Percentiles rank a stretch among this genome's conserved stretches.
Evolutionary conservation across 495 filamentous ascomycete genomes (phyloP).

Genomic region (Aspergillus sclerotiicarbonarius): DNA sequence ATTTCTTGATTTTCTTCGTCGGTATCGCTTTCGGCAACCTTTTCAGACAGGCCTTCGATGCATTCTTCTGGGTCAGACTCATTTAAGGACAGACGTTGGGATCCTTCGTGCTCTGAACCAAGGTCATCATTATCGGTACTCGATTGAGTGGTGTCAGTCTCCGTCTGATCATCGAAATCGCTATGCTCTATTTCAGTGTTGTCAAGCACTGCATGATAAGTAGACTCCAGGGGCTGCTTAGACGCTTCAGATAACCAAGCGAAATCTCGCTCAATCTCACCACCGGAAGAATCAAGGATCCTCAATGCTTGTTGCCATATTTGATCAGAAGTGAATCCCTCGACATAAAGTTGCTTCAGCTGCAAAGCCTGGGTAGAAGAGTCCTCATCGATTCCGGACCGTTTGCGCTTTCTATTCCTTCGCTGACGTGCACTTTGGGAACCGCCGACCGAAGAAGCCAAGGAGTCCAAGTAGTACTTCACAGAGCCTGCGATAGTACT

Average conservation of each 20-base stretch:
- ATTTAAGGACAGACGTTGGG: slow-evolving; percentile 9
- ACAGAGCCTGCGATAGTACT: slow-evolving; percentile 63
- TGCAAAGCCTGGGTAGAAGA: slow-evolving; percentile 53
- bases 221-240: not conserved
- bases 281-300: slow-evolving; percentile 49
- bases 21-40: slow-evolving; percentile 20
- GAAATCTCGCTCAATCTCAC: slow-evolving; percentile 35
- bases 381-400: slow-evolving; percentile 43
- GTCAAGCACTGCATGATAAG: slow-evolving; percentile 30
- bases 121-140: slow-evolving; percentile 31
- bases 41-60: slow-evolving; percentile 15
- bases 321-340: slow-evolving; percentile 85
- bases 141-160: slow-evolving; percentile 35
- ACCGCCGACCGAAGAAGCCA: slow-evolving; percentile 67
- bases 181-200: slow-evolving; percentile 37
- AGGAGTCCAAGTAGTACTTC: slow-evolving; percentile 72
- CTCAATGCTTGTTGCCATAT: slow-evolving; percentile 91
- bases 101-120: slow-evolving; percentile 15
- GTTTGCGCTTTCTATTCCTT: slow-evolving; percentile 65
- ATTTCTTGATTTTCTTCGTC: slow-evolving; percentile 35
- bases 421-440: slow-evolving; percentile 59
- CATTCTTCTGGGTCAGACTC: slow-evolving; percentile 13
- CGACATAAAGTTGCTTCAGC: slow-evolving; percentile 73
- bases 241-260: slow-evolving; percentile 15
- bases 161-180: slow-evolving; percentile 40